Conservation (phyloP, 2,329 filamentous ascomycete species). For the Trichoderma lentiforme region DNA sequence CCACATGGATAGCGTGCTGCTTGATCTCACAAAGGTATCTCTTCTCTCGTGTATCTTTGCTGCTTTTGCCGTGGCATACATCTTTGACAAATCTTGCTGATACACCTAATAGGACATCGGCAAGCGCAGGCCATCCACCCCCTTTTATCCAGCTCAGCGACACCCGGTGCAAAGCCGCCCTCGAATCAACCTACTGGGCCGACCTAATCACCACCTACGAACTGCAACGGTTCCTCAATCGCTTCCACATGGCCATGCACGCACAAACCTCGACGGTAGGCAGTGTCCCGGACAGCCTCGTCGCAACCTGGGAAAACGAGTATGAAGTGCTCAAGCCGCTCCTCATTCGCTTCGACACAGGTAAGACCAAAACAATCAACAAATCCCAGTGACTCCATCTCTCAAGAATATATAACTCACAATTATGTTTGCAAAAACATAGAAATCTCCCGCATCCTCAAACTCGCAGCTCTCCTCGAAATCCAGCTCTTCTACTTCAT, state of each 20-base stretch:
- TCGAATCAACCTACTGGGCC: conserved; percentile 40
- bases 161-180: conserved; percentile 38
- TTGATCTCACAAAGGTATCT: conserved; percentile 48
- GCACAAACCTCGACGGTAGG: conserved; percentile 46
- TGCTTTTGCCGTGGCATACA: neutral
- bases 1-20: conserved; percentile 53
- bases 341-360: conserved; percentile 45
- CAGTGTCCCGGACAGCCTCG: conserved; percentile 45
- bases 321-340: conserved; percentile 46
- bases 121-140: conserved; percentile 44
- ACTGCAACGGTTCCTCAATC: conserved; percentile 49
- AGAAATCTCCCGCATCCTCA: conserved; percentile 49
- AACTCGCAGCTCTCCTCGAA: conserved; percentile 49
- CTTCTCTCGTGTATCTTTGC: neutral
- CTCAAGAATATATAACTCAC: neutral
- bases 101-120: neutral
- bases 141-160: conserved; percentile 51
- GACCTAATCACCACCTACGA: conserved; percentile 45
- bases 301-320: conserved; percentile 51
- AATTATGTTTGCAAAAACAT: neutral
- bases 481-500: conserved; percentile 53
- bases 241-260: conserved; percentile 45
- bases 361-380: conserved; percentile 29
- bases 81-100: neutral
- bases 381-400: neutral